Evolutionary conservation across 2,329 filamentous ascomycete species (phyloP).

Genomic region (Cercospora zeae-maydis): DNA sequence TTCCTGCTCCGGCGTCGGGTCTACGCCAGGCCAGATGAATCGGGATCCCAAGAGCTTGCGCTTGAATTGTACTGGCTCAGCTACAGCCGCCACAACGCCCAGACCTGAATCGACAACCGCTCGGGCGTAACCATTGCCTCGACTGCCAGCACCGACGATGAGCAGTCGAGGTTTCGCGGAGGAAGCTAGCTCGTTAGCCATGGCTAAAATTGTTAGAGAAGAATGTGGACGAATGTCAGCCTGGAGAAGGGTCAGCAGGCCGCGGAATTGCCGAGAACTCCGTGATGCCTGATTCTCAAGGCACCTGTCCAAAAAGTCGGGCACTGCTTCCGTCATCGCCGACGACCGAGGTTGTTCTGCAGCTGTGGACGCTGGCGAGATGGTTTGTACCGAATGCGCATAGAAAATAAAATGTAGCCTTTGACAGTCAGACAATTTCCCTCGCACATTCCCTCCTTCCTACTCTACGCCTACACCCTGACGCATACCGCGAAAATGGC

Average conservation of each 20-base stretch:
- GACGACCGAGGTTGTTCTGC: constrained; percentile 6
- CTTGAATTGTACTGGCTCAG: constrained; percentile 77
- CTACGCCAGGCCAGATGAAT: constrained; percentile 65
- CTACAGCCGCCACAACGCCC: constrained; percentile 70
- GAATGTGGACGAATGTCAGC: constrained; percentile 3
- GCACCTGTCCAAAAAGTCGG: background rate
- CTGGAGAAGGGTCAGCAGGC: background rate
- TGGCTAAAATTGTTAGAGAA: constrained; percentile 3
- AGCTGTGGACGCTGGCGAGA: constrained; percentile 1
- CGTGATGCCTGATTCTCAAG: background rate
- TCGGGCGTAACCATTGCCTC: constrained; percentile 69
- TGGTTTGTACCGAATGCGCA: constrained; percentile 3
- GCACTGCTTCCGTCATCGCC: background rate
- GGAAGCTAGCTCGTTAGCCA: constrained; percentile 10
- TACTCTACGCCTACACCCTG: background rate
- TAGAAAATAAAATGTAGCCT: constrained; percentile 7
- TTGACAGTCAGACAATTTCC: background rate
- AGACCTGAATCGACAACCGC: constrained; percentile 63
- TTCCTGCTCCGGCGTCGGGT: constrained; percentile 58
- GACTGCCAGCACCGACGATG: constrained; percentile 77
- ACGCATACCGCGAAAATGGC: constrained; percentile 26
- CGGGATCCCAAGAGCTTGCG: constrained; percentile 64
- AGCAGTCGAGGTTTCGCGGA: constrained; percentile 55
- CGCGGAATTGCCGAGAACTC: background rate
- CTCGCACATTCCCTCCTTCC: background rate